Evolutionary conservation across 129 eudicot genomes (phyloP).

Genomic region (Arctium lappa): DNA sequence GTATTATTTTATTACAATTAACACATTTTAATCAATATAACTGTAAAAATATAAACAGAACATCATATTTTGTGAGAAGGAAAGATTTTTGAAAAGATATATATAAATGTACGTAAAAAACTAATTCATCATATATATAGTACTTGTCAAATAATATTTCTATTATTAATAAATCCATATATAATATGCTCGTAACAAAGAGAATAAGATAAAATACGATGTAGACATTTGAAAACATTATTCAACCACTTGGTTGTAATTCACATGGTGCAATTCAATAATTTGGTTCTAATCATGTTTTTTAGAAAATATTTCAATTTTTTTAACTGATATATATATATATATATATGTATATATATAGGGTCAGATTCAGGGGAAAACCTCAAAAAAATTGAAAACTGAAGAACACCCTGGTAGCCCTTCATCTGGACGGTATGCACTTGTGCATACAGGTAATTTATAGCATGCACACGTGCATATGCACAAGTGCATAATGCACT

Average conservation of each 20-base stretch:
- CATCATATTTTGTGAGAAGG: background rate
- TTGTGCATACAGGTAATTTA: too few relatives aligned
- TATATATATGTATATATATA: too few relatives aligned
- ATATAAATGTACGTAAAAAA: too few relatives aligned
- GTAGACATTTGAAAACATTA: background rate
- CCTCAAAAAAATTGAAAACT: too few relatives aligned
- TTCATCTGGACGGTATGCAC: too few relatives aligned
- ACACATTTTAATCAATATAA: background rate
- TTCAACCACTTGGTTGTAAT: background rate
- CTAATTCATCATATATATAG: background rate
- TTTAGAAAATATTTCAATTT: too few relatives aligned
- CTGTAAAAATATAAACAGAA: background rate
- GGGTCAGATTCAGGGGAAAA: too few relatives aligned
- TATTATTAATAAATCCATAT: background rate
- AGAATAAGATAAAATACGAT: background rate
- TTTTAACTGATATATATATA: too few relatives aligned
- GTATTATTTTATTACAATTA: background rate
- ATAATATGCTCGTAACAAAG: background rate
- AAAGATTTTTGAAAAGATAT: background rate
- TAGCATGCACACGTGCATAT: too few relatives aligned
- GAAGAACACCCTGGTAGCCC: too few relatives aligned
- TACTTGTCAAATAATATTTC: background rate
- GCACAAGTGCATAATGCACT: too few relatives aligned
- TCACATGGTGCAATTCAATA: background rate
- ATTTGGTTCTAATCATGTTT: background rate